Evolutionary conservation across 805 yeast species (phyloP).

Genomic region (Zygoascus biomembranicola): DNA sequence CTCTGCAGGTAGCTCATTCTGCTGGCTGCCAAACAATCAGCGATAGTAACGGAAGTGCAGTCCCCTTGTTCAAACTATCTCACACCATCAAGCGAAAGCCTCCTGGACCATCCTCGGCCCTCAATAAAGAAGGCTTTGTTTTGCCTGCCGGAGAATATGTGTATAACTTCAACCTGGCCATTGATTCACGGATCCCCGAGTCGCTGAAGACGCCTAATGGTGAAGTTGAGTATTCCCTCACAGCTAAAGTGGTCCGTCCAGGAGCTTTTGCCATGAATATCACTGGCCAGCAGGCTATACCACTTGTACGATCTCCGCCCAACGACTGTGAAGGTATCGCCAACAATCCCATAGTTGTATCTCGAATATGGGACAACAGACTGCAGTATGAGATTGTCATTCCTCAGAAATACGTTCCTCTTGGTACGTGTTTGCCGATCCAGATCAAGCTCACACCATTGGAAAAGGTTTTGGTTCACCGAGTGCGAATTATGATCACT

Average conservation of each 20-base stretch:
- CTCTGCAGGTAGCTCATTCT: conserved; percentile 1
- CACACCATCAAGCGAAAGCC: neutral
- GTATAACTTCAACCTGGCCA: conserved; percentile 83
- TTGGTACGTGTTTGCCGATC: conserved; percentile 77
- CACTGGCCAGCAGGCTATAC: conserved; percentile 52
- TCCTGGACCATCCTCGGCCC: neutral
- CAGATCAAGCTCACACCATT: conserved; percentile 78
- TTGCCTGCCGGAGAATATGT: conserved; percentile 87
- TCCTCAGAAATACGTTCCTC: conserved; percentile 78
- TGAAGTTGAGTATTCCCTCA: conserved; percentile 57
- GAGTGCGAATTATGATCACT: conserved; percentile 75
- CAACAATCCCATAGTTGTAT: conserved; percentile 85
- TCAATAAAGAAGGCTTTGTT: conserved; percentile 30
- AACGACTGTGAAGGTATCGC: conserved; percentile 57
- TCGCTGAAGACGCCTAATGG: conserved; percentile 74
- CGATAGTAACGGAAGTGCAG: neutral
- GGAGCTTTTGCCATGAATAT: conserved; percentile 84
- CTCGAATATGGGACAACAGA: conserved; percentile 89
- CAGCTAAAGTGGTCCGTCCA: conserved; percentile 62
- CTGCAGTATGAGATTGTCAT: conserved; percentile 83
- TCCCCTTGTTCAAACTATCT: neutral
- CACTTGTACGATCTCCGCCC: conserved; percentile 66
- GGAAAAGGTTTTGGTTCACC: conserved; percentile 79
- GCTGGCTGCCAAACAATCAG: conserved; percentile 6
- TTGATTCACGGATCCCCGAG: conserved; percentile 78